Evolutionary conservation across 306 rosid species (phyloP).

Genomic region (Dryas alaskensis): DNA sequence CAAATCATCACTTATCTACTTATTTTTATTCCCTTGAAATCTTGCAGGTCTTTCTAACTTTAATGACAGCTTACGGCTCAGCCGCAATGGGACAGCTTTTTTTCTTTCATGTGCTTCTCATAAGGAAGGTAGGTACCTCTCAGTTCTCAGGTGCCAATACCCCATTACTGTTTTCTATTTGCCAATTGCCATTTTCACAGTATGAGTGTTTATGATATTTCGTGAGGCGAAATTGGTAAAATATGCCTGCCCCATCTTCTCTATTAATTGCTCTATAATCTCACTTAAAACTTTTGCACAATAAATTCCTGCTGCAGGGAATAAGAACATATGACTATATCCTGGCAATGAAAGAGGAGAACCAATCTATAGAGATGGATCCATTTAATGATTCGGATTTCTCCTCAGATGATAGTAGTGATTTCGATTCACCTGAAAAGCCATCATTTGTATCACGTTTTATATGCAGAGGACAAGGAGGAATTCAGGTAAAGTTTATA

Average conservation of each 20-base stretch:
- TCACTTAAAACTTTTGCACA: background rate
- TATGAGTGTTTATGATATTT: background rate
- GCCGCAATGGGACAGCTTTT: conserved; percentile 95
- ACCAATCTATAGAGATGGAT: conserved; percentile 58
- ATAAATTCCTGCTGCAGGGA: conserved; percentile 50
- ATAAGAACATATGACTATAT: conserved; percentile 95
- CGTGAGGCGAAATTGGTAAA: background rate
- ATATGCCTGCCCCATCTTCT: no score
- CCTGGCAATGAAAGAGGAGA: conserved; percentile 88
- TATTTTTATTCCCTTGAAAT: conserved; percentile 18
- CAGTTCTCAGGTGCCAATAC: background rate
- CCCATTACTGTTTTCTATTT: background rate
- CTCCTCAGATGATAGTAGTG: conserved; percentile 74
- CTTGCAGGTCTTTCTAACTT: conserved; percentile 61
- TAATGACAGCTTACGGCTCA: conserved; percentile 74
- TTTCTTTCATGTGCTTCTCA: conserved; percentile 89
- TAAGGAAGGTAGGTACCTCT: conserved; percentile 58
- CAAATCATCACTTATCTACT: background rate
- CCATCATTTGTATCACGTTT: conserved; percentile 63
- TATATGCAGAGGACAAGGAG: conserved; percentile 51
- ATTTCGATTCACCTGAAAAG: conserved; percentile 84
- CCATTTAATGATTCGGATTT: conserved; percentile 65
- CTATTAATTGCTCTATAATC: background rate
- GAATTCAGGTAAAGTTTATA: conserved; percentile 43
- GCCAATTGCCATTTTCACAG: background rate